Evolutionary conservation across 441 rosid genomes (phyloP), one percentile per base, ranked within the genome.

Genomic region (Euphorbia corollata): DNA sequence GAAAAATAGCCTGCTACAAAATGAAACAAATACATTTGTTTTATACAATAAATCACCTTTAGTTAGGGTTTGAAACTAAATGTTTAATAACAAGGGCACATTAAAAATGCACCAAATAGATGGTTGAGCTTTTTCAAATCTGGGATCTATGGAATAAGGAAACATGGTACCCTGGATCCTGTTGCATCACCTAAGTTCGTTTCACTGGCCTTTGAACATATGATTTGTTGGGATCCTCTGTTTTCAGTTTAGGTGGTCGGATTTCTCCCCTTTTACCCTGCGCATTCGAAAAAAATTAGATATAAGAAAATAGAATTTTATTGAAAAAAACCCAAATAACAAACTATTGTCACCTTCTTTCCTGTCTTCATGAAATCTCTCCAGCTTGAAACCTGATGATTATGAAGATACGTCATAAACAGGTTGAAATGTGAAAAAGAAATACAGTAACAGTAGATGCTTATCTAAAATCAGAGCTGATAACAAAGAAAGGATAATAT

Each of bases 151-250:
- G 47, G 0, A 11, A 8, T 0, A 41, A 8, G 0, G 16, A 18
- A 15, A 18, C 8, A 5, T 4, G 1, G 19, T 18, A 16, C 15
- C 18, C 51, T 45, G 51, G 51, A 45, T 41, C 47, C 15, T 13
- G 8, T 8, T 41, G 47, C 47, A 41, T 50, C 16, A 10, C 15
- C 32, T 78, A 90, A 68, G 91, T 90, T 79, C 86, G 83, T 81
- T 94, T 94, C 53, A 94, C 92, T 1, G 99, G 99, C 79, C 97
- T 86, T 68, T 94, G 99, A 62, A 94, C 99, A 63, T 94, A 94
- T 7, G 99, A 94, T 74, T 94, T 94, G 81, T 91, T 94, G 32
- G 99, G 97, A 77, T 94, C 99, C 80, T 94, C 97, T 0, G 97
- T 94, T 87, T 94, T 94, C 61, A 89, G 85, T 72, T 94, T 94